Conservation (phyloP, 2,329 filamentous ascomycete genomes). For the Fusarium sp. region DNA sequence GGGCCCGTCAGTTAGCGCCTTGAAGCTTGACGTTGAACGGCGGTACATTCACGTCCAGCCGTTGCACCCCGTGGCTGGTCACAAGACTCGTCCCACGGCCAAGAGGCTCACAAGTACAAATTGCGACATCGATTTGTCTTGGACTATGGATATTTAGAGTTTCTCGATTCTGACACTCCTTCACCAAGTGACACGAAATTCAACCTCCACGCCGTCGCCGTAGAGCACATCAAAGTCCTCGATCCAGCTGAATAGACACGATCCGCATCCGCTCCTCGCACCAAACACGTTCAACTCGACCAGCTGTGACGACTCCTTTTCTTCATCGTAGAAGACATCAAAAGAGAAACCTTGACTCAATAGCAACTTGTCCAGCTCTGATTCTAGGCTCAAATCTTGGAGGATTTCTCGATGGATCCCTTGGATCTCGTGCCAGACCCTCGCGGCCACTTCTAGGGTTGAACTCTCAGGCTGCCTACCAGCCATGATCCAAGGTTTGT, state of each 20-base stretch:
- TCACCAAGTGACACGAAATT: conserved; percentile 27
- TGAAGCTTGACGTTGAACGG: not conserved
- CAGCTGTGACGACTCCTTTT: conserved; percentile 44
- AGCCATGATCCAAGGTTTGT: conserved; percentile 53
- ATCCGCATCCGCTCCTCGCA: conserved; percentile 60
- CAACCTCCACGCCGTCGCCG: conserved; percentile 8
- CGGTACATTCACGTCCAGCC: conserved; percentile 3
- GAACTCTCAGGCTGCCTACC: conserved; percentile 11
- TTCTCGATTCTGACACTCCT: no score
- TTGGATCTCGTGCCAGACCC: conserved; percentile 16
- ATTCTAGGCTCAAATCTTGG: conserved; percentile 2
- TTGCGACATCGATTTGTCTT: not conserved
- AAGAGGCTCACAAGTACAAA: not conserved
- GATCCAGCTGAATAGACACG: conserved; percentile 64
- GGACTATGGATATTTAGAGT: no score
- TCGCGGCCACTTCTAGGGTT: conserved; percentile 35
- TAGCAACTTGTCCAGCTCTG: conserved; percentile 50
- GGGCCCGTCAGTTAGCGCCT: not conserved
- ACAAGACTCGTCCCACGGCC: not conserved
- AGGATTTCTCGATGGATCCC: conserved; percentile 22
- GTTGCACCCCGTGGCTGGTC: conserved; percentile 17
- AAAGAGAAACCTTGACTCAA: conserved; percentile 60
- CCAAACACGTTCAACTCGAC: conserved; percentile 65
- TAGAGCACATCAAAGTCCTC: conserved; percentile 24
- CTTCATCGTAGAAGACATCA: conserved; percentile 58